Evolutionary conservation across 139 green algal genomes (phyloP), one percentile per base, ranked within the genome.

Genomic region (Tetraselmis striata): DNA sequence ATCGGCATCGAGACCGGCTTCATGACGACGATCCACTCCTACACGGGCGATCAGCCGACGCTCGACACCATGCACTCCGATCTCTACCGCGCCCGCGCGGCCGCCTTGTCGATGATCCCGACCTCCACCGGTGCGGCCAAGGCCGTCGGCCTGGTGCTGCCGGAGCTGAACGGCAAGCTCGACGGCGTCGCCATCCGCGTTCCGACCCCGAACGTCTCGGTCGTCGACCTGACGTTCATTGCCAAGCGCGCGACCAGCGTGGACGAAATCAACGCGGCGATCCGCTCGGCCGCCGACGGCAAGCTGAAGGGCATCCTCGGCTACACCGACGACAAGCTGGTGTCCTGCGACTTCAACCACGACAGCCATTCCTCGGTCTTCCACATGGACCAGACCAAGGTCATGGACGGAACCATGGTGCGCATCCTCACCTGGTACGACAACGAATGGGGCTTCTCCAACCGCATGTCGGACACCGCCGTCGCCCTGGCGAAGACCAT

Each of bases 1-100:
- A 99, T 99, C 84, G 95, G 96, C 89, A 98, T 99, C 83, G 93
- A 99, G 79, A 98, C 99, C 95, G 97, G 96, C 77, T 97, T 91
- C 78, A 99, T 99, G 96, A 99, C 97, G 85, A 99, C 97, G 84
- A 98, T 94, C 75, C 97, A 99, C 94, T 97, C 94, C 23, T 99
- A 99, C 96, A 99, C 97, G 28, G 95, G 95, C 81, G 96, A 99
- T 92, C 96, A 99, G 95, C 88, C 93, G 81, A 92, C 99, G 90
- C 91, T 99, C 83, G 97, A 99, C 88, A 95, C 95, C 1, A 95
- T 90, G 25, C 92, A 95, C n/a, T n/a, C n/a, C 11, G 97, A 99
- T 85, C 92, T 98, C 86, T 92, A 96, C 85, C 93, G 97, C 82
- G 96, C 96, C 2, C 96, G 97, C 59, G 97, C 96, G 29, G 97